These are phyloP conservation scores for Hamamelis virginiana DNA, from an alignment of 164 flowering plant genomes.

Conservation along the genomic window DNA sequence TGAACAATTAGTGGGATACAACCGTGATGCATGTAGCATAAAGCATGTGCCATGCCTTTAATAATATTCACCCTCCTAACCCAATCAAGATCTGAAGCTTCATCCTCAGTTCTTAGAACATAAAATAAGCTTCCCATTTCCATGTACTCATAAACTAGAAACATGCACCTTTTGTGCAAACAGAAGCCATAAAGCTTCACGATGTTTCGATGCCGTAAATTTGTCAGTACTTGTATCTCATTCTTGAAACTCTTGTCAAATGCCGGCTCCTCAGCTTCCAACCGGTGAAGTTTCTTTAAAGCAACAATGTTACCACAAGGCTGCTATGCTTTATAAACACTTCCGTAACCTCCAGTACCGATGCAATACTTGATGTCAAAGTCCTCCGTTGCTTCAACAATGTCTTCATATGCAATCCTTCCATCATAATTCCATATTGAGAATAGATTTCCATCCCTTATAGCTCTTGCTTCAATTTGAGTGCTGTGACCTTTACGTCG, in stretches of 20 bases:
- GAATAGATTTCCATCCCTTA: background rate
- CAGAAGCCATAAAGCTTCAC: too few relatives aligned
- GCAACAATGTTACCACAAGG: slow-evolving; percentile 4
- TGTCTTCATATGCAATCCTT: too few relatives aligned
- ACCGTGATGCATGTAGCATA: slow-evolving; percentile 5
- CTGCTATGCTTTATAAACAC: slow-evolving; percentile 7
- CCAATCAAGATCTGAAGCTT: background rate
- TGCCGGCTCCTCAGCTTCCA: background rate
- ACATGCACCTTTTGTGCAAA: too few relatives aligned
- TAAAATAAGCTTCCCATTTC: slow-evolving; percentile 1
- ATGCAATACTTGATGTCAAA: background rate
- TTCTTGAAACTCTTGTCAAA: background rate
- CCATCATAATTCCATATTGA: background rate
- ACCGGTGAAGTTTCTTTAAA: background rate
- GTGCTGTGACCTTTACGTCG: background rate
- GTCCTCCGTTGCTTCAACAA: too few relatives aligned
- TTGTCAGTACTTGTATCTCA: too few relatives aligned
- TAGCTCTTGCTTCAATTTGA: background rate
- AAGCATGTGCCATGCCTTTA: background rate
- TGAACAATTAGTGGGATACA: slow-evolving; percentile 1
- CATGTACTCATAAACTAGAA: background rate
- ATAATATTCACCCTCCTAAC: too few relatives aligned
- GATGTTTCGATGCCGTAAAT: too few relatives aligned
- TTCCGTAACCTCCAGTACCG: slow-evolving; percentile 3
- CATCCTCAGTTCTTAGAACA: background rate